Percentiles rank a stretch among this genome's conserved stretches.
Conservation (phyloP, 176 grass and related monocot species). For the Alopecurus myosuroides region DNA sequence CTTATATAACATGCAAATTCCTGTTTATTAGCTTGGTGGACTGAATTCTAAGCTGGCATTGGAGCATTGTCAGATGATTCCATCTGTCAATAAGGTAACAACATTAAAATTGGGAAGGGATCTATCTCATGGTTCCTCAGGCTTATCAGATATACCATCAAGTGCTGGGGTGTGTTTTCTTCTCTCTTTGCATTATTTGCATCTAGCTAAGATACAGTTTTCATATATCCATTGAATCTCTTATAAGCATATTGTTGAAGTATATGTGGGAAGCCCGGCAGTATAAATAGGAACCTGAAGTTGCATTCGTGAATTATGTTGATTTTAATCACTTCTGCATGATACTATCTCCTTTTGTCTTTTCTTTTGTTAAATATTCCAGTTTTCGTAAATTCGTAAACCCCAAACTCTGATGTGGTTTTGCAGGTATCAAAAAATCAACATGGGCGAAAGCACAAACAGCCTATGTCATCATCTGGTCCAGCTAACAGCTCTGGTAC, state of each 20-base stretch:
- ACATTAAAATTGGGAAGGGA: conserved; percentile 74
- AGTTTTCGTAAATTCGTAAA: not conserved
- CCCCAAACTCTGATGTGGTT: conserved; percentile 3
- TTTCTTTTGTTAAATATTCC: not conserved
- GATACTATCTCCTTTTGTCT: not conserved
- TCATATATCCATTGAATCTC: not conserved
- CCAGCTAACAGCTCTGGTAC: conserved; percentile 80
- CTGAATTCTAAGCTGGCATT: conserved; percentile 54
- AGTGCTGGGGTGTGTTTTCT: conserved; percentile 49
- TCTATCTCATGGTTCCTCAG: conserved; percentile 61
- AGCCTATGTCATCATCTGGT: conserved; percentile 50
- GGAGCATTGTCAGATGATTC: conserved; percentile 39
- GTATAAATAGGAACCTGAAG: not conserved
- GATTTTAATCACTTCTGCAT: not conserved
- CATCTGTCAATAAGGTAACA: conserved; percentile 39
- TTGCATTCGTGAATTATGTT: not conserved
- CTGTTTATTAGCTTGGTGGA: conserved; percentile 60
- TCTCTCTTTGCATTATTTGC: not conserved
- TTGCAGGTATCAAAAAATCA: conserved; percentile 51
- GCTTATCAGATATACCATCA: conserved; percentile 60
- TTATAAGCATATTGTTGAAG: conserved; percentile 19
- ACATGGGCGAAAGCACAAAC: conserved; percentile 60
- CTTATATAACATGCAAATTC: conserved; percentile 17
- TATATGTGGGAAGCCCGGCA: not conserved
- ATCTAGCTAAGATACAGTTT: not conserved